Percentiles rank a stretch among this genome's conserved stretches.
Evolutionary conservation across 306 rosid genomes (phyloP).

Genomic region (Rosa lucieae): DNA sequence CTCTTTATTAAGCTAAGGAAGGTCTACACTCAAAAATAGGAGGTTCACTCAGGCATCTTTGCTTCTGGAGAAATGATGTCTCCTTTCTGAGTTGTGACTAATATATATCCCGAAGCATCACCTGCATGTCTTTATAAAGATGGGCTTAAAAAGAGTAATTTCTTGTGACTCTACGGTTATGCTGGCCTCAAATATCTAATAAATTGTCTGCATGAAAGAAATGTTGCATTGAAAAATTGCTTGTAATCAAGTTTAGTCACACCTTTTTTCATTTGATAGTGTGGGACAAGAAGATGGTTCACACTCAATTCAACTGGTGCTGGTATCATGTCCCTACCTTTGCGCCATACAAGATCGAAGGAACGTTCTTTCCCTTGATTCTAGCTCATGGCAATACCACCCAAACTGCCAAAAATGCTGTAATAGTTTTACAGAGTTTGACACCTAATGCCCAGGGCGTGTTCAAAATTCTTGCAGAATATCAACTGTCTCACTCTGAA

Average conservation of each 20-base stretch:
- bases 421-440: conserved; percentile 85
- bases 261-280: conserved; percentile 41
- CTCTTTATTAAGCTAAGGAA: not conserved
- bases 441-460: conserved; percentile 93
- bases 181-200: not conserved
- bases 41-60: not conserved
- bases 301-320: conserved; percentile 87
- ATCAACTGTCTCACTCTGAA: conserved; percentile 75
- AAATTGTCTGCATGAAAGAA: conserved; percentile 15
- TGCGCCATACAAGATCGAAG: conserved; percentile 78
- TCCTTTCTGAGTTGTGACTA: not conserved
- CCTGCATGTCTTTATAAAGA: not conserved
- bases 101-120: not conserved
- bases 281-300: conserved; percentile 99
- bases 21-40: not conserved
- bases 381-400: conserved; percentile 67
- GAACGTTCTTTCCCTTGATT: conserved; percentile 73
- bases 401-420: conserved; percentile 84
- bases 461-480: conserved; percentile 86
- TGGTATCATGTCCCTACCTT: conserved; percentile 96
- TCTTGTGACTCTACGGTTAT: conserved; percentile 17
- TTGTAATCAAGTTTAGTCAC: not conserved
- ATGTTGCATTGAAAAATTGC: conserved; percentile 5
- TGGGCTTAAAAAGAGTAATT: not conserved
- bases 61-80: not conserved